Percentiles rank a stretch among this genome's conserved stretches.
Evolutionary conservation across 139 green algal genomes (phyloP).

Genomic region (Nannochloris sp.): DNA sequence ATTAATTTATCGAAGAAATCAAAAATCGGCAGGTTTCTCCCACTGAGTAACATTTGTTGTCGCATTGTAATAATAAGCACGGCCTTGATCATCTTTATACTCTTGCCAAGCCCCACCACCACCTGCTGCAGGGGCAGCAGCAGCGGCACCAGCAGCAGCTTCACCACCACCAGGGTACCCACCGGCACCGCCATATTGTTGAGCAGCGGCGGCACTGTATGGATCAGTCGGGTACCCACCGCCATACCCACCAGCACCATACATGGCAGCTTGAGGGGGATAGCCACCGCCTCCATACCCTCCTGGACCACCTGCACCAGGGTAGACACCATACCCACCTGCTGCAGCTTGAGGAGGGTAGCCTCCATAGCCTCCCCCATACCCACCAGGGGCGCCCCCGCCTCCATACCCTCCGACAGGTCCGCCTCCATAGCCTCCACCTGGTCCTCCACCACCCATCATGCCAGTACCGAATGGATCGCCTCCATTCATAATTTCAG

Average conservation of each 20-base stretch:
- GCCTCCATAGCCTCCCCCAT: not conserved
- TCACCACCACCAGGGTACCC: not conserved
- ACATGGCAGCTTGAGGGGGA: too few relatives aligned
- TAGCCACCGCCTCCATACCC: constrained; percentile 15
- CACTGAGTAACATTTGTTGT: constrained; percentile 80
- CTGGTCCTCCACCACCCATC: not conserved
- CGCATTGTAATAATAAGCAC: constrained; percentile 90
- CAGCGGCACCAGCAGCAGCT: not conserved
- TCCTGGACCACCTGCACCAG: not conserved
- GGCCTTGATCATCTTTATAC: constrained; percentile 61
- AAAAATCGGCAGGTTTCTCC: constrained; percentile 78
- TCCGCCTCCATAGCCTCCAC: not conserved
- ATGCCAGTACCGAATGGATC: constrained; percentile 20
- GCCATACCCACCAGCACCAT: constrained; percentile 17
- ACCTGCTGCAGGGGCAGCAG: not conserved
- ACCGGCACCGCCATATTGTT: not conserved
- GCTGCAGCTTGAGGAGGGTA: not conserved
- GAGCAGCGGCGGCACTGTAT: constrained; percentile 4
- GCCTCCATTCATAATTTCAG: constrained; percentile 22
- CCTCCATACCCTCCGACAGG: not conserved
- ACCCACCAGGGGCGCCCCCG: not conserved
- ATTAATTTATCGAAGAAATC: not conserved
- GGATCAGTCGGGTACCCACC: constrained; percentile 6
- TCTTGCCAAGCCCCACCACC: constrained; percentile 49
- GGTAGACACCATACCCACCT: not conserved